Evolutionary conservation across 345 rosid genomes (phyloP), one percentile per base, ranked within the genome.

Genomic region (Syzygium aqueum): DNA sequence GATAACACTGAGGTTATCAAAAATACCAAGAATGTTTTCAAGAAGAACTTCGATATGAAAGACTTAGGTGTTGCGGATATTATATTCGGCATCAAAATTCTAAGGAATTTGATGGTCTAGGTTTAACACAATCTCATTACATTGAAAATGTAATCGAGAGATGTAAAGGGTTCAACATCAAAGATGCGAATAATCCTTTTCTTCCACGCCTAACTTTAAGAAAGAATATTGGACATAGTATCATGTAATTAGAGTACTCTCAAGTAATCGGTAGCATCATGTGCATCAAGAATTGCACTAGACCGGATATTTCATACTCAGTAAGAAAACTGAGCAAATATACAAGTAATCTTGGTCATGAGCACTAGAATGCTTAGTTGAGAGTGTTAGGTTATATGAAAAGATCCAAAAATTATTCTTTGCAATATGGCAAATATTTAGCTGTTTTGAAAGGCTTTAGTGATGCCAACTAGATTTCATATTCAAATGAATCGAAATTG

Each of bases 381-480:
- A 59, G 65, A 59, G 27, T 59, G 28, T 59, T 59, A 4, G 65
- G 30, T 27, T 59, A 59, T 59, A 4, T 59, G 27, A 25, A 59
- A 13, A 59, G 65, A 59, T 5, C 12, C 11, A 27, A 59, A 25
- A 6, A 59, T 6, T 59, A 11, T 59, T 2, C 25, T 59, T 25
- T 59, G 16, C 27, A 59, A 59, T 59, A 59, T 59, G 65, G 27
- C 15, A 59, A 27, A 5, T 59, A 59, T 59, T 16, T 0, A 11
- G 0, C 0, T 59, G 3, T 59, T 25, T 59, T 59, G 3, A 6
- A 59, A 59, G 67, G 27, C 6, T 27, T 11, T 59, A 27, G 67
- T 6, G 7, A 27, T 59, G 14, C n/a, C 33, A 59, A 59, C 8
- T 59, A 0, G 15, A 59, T 59, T 59, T 59, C 0, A 1, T 0